These are phyloP conservation scores for Gamarada debralockiae DNA, from an alignment of 495 filamentous ascomycete species.

Conservation along the genomic window DNA sequence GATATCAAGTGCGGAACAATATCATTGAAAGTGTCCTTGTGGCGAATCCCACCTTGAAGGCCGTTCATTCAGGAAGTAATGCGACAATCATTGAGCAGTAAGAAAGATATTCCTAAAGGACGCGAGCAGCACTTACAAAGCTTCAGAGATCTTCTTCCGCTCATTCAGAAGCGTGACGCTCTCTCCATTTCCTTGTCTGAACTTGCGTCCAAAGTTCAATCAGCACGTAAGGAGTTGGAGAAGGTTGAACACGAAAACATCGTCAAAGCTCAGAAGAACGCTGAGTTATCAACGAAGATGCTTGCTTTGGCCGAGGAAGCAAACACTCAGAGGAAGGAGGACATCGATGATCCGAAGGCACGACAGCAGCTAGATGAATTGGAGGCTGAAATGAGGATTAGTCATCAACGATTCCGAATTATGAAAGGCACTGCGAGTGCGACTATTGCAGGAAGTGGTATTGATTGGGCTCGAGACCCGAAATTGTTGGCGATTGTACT, in stretches of 20 bases:
- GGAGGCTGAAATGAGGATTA: constrained; percentile 51
- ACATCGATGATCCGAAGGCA: constrained; percentile 46
- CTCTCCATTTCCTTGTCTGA: constrained; percentile 56
- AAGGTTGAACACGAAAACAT: constrained; percentile 53
- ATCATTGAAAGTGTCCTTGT: constrained; percentile 63
- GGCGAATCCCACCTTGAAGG: constrained; percentile 70
- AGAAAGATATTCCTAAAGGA: not conserved
- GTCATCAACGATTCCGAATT: constrained; percentile 61
- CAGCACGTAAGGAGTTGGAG: constrained; percentile 43
- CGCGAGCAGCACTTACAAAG: constrained; percentile 7
- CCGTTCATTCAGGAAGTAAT: constrained; percentile 64
- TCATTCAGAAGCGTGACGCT: constrained; percentile 63
- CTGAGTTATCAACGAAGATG: constrained; percentile 54
- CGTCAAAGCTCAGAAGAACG: constrained; percentile 52
- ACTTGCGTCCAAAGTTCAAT: constrained; percentile 45
- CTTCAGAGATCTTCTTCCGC: constrained; percentile 58
- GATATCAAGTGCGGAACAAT: constrained; percentile 61
- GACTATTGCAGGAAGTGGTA: constrained; percentile 75
- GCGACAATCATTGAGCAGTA: constrained; percentile 68
- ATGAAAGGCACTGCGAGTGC: constrained; percentile 73
- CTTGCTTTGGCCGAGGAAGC: constrained; percentile 57
- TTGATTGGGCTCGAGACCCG: constrained; percentile 76
- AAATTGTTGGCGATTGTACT: constrained; percentile 68
- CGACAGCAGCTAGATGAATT: constrained; percentile 48
- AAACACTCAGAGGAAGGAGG: constrained; percentile 44